phyloP scores from a whole-genome alignment of 345 rosid species.

The Arabis alpina region DNA sequence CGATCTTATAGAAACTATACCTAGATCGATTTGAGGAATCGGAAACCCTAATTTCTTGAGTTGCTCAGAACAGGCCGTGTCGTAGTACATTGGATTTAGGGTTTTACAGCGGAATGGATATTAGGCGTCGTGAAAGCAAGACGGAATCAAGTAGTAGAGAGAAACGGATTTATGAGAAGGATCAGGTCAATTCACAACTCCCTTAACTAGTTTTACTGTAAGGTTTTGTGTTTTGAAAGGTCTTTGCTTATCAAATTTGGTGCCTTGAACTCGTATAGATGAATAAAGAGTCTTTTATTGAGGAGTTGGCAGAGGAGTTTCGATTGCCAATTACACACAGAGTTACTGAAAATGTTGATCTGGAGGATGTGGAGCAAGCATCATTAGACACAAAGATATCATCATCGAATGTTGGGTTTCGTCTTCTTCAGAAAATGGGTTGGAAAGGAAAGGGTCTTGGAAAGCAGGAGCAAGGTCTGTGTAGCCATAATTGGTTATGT shows the following conservation, averaged over 20 bases:
- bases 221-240: background rate
- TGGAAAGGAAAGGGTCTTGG: constrained; percentile 99
- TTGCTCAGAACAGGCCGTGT: background rate
- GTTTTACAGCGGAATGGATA: constrained; percentile 52
- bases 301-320: constrained; percentile 76
- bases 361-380: constrained; percentile 92
- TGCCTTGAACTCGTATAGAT: constrained; percentile 29
- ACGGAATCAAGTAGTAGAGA: constrained; percentile 52
- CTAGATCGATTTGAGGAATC: background rate
- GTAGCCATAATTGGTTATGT: constrained; percentile 4
- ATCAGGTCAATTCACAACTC: constrained; percentile 46
- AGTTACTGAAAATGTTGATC: constrained; percentile 81
- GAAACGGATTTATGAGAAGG: constrained; percentile 48
- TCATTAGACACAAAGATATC: constrained; percentile 76
- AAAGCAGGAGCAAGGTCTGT: constrained; percentile 88
- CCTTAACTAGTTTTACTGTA: background rate
- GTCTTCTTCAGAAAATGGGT: constrained; percentile 98
- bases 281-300: constrained; percentile 64
- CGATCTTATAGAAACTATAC: background rate
- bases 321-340: constrained; percentile 71
- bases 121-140: constrained; percentile 40
- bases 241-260: constrained; percentile 7
- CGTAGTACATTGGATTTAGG: background rate
- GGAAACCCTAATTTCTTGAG: constrained; percentile 19
- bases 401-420: constrained; percentile 87